Evolutionary conservation across 805 yeast species (phyloP).

Genomic region (Sugiyamaella chiloensis): DNA sequence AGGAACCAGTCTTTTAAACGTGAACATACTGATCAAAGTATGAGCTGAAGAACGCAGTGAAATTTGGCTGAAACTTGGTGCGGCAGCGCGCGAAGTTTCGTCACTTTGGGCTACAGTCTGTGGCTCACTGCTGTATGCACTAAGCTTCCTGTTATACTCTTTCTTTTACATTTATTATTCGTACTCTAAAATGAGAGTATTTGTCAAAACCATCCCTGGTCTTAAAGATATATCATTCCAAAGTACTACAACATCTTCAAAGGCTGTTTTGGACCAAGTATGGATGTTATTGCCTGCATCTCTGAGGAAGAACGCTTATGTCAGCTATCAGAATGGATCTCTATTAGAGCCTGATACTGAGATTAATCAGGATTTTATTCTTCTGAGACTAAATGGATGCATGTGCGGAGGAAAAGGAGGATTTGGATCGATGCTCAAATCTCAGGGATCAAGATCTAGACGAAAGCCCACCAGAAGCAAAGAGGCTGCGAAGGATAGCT

Average conservation of each 20-base stretch:
- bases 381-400: conserved; percentile 26
- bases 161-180: too few species aligned
- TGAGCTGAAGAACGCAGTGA: too few species aligned
- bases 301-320: background rate
- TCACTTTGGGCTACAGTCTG: too few species aligned
- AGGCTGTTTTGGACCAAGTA: background rate
- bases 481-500: conserved; percentile 33
- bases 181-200: conserved; percentile 9
- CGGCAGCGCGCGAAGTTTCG: too few species aligned
- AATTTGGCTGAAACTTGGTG: too few species aligned
- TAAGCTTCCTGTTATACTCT: too few species aligned
- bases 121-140: too few species aligned
- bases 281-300: background rate
- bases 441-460: conserved; percentile 39
- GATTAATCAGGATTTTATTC: background rate
- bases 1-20: too few species aligned
- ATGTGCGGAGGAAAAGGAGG: conserved; percentile 55
- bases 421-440: conserved; percentile 42
- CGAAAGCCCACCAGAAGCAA: conserved; percentile 23
- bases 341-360: background rate
- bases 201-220: conserved; percentile 11
- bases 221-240: conserved; percentile 1
- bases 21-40: too few species aligned
- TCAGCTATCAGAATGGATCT: conserved; percentile 4
- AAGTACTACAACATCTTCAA: background rate